Evolutionary conservation across 2,329 filamentous ascomycete species (phyloP).

Genomic region (Aaosphaeria pasadenensis): DNA sequence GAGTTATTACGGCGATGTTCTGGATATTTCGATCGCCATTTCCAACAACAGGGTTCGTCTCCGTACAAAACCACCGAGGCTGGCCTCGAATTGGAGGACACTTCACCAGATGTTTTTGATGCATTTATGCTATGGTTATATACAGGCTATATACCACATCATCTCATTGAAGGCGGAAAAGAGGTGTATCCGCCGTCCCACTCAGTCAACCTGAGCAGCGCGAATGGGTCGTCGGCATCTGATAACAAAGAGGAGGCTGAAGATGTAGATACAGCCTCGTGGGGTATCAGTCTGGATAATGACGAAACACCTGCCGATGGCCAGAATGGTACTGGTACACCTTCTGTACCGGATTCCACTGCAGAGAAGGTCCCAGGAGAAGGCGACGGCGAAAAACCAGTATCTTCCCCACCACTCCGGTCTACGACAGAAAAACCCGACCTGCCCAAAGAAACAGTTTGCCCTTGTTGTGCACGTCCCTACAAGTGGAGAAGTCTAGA

Average conservation of each 20-base stretch:
- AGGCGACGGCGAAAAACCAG: slow-evolving; percentile 20
- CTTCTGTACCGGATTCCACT: slow-evolving; percentile 7
- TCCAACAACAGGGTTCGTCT: slow-evolving; percentile 26
- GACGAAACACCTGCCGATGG: slow-evolving; percentile 21
- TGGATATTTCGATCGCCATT: slow-evolving; percentile 28
- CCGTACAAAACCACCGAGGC: slow-evolving; percentile 27
- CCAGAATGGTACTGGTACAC: slow-evolving; percentile 6
- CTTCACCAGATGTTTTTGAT: slow-evolving; percentile 35
- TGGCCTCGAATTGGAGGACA: slow-evolving; percentile 29
- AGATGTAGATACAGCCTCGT: slow-evolving; percentile 32
- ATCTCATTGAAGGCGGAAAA: slow-evolving; percentile 34
- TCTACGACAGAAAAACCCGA: slow-evolving; percentile 30
- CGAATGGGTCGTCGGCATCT: slow-evolving; percentile 8
- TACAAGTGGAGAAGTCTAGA: slow-evolving; percentile 37
- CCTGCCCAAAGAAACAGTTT: slow-evolving; percentile 32
- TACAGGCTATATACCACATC: slow-evolving; percentile 34
- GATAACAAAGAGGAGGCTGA: slow-evolving; percentile 13
- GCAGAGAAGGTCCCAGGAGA: slow-evolving; percentile 32
- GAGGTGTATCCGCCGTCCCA: slow-evolving; percentile 28
- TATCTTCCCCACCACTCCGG: slow-evolving; percentile 19
- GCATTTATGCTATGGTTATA: slow-evolving; percentile 38
- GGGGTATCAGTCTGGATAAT: slow-evolving; percentile 32
- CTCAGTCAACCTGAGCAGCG: slow-evolving; percentile 16
- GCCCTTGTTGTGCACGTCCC: slow-evolving; percentile 32
- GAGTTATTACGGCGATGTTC: slow-evolving; percentile 32